phyloP scores from a whole-genome alignment of 106 monocot genomes.

The Dioscorea dumetorum region DNA sequence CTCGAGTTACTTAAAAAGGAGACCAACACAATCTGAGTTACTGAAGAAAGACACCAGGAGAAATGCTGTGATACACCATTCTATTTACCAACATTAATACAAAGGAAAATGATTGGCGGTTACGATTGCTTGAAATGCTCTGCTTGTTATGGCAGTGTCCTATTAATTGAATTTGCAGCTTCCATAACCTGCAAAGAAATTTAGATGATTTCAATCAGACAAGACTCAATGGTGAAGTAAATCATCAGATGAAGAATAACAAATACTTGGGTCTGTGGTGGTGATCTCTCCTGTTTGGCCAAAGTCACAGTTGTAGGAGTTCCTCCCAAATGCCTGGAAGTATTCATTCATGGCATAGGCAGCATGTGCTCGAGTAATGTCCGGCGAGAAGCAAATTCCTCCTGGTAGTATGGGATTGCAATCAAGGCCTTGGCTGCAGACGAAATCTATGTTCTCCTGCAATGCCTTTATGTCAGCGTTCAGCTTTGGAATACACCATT shows the following conservation, averaged over 20 bases:
- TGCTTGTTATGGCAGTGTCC: not conserved
- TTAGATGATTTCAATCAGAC: not conserved
- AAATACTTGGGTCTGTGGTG: constrained; percentile 13
- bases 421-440: constrained; percentile 14
- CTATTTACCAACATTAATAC: too few species aligned
- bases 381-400: constrained; percentile 15
- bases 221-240: too few species aligned
- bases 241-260: too few species aligned
- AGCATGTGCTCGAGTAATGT: constrained; percentile 8
- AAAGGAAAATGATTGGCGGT: too few species aligned
- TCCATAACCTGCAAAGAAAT: constrained; percentile 13
- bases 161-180: constrained; percentile 10
- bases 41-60: too few species aligned
- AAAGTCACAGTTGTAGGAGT: constrained; percentile 14
- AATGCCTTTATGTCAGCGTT: not conserved
- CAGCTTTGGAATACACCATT: constrained; percentile 17
- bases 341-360: constrained; percentile 20
- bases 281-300: constrained; percentile 8
- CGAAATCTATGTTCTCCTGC: constrained; percentile 25
- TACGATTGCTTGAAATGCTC: too few species aligned
- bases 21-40: too few species aligned
- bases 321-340: constrained; percentile 11
- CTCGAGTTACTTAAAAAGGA: too few species aligned
- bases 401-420: constrained; percentile 12
- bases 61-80: too few species aligned